phyloP scores from a whole-genome alignment of 148 eudicot species.

The Mesembryanthemum crystallinum region DNA sequence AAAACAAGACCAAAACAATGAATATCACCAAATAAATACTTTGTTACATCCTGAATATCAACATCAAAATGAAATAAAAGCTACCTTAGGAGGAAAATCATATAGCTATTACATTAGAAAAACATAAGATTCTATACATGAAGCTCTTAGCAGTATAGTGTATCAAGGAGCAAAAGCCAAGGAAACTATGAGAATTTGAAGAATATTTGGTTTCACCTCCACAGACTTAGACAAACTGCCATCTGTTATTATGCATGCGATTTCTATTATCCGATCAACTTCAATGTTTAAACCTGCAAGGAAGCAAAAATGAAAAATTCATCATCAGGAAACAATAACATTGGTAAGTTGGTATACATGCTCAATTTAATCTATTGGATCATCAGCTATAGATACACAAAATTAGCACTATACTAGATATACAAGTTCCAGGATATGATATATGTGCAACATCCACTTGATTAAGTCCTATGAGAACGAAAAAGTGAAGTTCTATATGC shows the following conservation, averaged over 20 bases:
- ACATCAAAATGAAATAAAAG: neutral
- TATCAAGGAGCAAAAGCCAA: neutral
- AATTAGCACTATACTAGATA: neutral
- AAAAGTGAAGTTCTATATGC: too few relatives aligned
- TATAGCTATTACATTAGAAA: neutral
- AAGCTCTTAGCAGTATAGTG: neutral
- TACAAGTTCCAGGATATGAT: too few relatives aligned
- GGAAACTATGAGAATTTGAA: constrained; percentile 3
- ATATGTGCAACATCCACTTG: too few relatives aligned
- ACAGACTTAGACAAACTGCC: constrained; percentile 70
- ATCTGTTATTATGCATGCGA: constrained; percentile 86
- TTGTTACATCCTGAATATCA: neutral
- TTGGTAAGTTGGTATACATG: neutral
- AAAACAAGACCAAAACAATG: too few relatives aligned
- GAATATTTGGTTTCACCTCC: constrained; percentile 51
- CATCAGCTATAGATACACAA: neutral
- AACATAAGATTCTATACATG: neutral
- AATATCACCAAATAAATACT: neutral
- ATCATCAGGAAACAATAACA: neutral
- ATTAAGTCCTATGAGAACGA: too few relatives aligned
- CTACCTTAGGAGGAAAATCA: neutral
- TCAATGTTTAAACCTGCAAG: constrained; percentile 74
- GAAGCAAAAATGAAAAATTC: constrained; percentile 16
- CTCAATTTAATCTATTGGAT: neutral
- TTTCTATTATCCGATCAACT: constrained; percentile 85